These are phyloP conservation scores for Clavispora asparagi DNA, from an alignment of 805 yeast species.

Conservation along the genomic window DNA sequence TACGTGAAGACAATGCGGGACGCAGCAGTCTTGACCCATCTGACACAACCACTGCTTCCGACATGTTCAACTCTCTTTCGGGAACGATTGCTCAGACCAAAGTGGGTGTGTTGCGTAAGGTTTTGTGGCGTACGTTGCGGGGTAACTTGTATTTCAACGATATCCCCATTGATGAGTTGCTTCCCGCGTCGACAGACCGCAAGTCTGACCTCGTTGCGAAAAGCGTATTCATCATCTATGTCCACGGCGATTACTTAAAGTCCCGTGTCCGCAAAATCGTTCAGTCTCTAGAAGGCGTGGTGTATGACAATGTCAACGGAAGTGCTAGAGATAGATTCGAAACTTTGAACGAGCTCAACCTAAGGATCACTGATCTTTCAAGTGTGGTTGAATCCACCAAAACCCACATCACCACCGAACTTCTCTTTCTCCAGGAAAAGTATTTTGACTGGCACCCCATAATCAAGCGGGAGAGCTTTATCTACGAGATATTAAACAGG, in stretches of 20 bases:
- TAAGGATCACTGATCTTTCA: conserved; percentile 26
- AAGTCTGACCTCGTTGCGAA: conserved; percentile 22
- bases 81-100: conserved; percentile 34
- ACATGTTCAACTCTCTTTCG: conserved; percentile 28
- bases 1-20: conserved; percentile 16
- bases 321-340: conserved; percentile 20
- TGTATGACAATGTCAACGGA: conserved; percentile 34
- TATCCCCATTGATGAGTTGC: conserved; percentile 22
- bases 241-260: conserved; percentile 36
- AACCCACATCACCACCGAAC: conserved; percentile 33
- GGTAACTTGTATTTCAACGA: conserved; percentile 40
- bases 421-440: conserved; percentile 30
- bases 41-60: conserved; percentile 15
- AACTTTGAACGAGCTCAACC: conserved; percentile 27
- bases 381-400: conserved; percentile 30
- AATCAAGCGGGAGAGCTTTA: conserved; percentile 51
- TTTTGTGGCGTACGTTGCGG: conserved; percentile 39
- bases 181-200: conserved; percentile 13
- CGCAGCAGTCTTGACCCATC: conserved; percentile 18
- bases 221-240: conserved; percentile 33
- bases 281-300: conserved; percentile 33
- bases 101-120: conserved; percentile 32
- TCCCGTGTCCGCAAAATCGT: conserved; percentile 32
- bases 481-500: conserved; percentile 54
- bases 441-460: conserved; percentile 27